Evolutionary conservation across 345 rosid genomes (phyloP).

Genomic region (Pistacia atlantica): DNA sequence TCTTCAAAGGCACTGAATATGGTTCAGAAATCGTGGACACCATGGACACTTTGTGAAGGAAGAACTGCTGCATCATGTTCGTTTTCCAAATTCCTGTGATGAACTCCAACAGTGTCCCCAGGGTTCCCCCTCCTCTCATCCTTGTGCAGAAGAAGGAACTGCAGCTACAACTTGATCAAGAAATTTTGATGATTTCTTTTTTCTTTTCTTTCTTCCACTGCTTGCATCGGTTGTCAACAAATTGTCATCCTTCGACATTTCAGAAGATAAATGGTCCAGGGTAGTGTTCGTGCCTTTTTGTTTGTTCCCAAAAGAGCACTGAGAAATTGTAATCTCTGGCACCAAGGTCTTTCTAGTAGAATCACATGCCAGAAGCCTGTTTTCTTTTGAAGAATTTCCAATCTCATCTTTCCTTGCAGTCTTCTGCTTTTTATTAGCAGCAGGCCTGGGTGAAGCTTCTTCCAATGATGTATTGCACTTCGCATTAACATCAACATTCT

Average conservation of each 20-base stretch:
- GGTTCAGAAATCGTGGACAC: constrained; percentile 26
- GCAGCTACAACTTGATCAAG: constrained; percentile 24
- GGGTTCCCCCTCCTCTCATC: constrained; percentile 20
- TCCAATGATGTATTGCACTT: constrained; percentile 14
- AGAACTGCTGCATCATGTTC: constrained; percentile 22
- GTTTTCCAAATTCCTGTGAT: constrained; percentile 19
- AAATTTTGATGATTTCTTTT: constrained; percentile 29
- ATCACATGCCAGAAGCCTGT: constrained; percentile 13
- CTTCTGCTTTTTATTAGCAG: constrained; percentile 34
- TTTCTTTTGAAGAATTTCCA: constrained; percentile 12
- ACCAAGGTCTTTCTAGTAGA: constrained; percentile 11
- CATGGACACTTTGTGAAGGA: constrained; percentile 15
- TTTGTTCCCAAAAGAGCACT: constrained; percentile 17
- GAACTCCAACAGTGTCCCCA: constrained; percentile 14
- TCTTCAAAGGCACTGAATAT: constrained; percentile 23
- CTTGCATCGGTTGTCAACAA: constrained; percentile 5
- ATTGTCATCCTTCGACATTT: constrained; percentile 14
- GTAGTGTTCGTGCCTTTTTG: constrained; percentile 16
- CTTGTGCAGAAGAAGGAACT: constrained; percentile 17
- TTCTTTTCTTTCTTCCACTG: constrained; percentile 32
- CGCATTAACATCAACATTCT: constrained; percentile 9
- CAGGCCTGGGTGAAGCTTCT: constrained; percentile 22
- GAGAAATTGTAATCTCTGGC: constrained; percentile 18
- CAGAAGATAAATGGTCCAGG: constrained; percentile 21
- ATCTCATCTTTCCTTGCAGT: constrained; percentile 19